Evolutionary conservation across 1,284 basidiomycete species (phyloP), one percentile per base, ranked within the genome.

Genomic region (Tremellales sp.): DNA sequence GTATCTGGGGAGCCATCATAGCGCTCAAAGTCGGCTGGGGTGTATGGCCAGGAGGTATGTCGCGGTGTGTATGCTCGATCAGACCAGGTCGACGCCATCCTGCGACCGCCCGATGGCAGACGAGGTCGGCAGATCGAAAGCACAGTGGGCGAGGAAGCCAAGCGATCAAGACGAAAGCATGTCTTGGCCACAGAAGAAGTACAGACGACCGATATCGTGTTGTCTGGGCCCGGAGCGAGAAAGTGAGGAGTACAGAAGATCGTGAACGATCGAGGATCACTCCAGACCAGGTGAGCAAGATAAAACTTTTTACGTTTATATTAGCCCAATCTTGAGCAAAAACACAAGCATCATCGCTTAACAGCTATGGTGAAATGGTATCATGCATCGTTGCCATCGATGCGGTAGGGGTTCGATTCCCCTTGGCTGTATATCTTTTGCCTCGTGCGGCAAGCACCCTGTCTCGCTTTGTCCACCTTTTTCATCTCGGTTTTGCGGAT

Each of bases 1-100:
- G 23, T 27, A 40, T 65, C 65, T 22, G 58, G 49, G 10, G 48
- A 46, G 11, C 49, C 44, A 43, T 67, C 65, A 24, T 55, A 45
- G 22, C 58, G 60, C 15, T 40, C 39, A 17, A 66, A 53, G 33
- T 66, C 58, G 12, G 41, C 23, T 17, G 46, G 26, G 2, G 52
- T 56, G 45, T 64, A 64, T 4, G 64, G 62, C 48, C 49, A 58
- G 7, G 44, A 39, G 13, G 31, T 15, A 27, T 57, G 39, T 6
- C 39, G 39, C 19, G 39, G 10, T 6, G 15, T 40, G 39, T 23
- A 40, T 3, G 39, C 5, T 36, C 33, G 33, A 36, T 7, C 15
- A 17, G 33, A 36, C 15, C 13, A 36, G 5, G 33, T 36, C 15
- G 33, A 36, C 4, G 33, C 13, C 33, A 36, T 36, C 4, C 13